A percentile compares a stretch with the other conserved stretches of the same genome.
Evolutionary conservation across 169 alveolate species (phyloP).

Genomic region (Eimeria praecox): DNA sequence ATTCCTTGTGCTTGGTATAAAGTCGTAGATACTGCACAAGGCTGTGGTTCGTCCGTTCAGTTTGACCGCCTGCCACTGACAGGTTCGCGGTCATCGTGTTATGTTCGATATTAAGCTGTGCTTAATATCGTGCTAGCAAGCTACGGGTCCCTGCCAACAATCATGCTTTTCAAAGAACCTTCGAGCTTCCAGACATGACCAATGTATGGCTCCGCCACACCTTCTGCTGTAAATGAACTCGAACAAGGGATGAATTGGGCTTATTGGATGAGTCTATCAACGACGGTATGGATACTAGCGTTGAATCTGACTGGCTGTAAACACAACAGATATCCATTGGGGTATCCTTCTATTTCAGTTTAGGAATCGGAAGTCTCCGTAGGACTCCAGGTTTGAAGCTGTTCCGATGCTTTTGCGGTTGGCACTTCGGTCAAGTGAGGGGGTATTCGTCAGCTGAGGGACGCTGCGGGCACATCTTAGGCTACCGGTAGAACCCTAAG

Average conservation of each 20-base stretch:
- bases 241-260: not conserved
- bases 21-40: too few species aligned
- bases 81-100: not conserved
- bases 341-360: not conserved
- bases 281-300: not conserved
- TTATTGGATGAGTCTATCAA: not conserved
- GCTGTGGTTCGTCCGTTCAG: too few species aligned
- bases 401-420: too few species aligned
- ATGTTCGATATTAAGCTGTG: not conserved
- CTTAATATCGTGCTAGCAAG: not conserved
- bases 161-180: not conserved
- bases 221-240: not conserved
- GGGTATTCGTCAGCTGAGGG: not conserved
- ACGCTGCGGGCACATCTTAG: not conserved
- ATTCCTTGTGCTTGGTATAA: too few species aligned
- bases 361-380: not conserved
- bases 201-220: not conserved
- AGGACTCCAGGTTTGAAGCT: not conserved
- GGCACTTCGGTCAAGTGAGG: not conserved
- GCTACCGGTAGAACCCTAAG: not conserved
- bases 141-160: not conserved
- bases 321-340: not conserved
- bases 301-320: not conserved
- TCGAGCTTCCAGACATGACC: not conserved
- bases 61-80: not conserved